Evolutionary conservation across 495 filamentous ascomycete genomes (phyloP).

Genomic region (Podospora fimiseda): DNA sequence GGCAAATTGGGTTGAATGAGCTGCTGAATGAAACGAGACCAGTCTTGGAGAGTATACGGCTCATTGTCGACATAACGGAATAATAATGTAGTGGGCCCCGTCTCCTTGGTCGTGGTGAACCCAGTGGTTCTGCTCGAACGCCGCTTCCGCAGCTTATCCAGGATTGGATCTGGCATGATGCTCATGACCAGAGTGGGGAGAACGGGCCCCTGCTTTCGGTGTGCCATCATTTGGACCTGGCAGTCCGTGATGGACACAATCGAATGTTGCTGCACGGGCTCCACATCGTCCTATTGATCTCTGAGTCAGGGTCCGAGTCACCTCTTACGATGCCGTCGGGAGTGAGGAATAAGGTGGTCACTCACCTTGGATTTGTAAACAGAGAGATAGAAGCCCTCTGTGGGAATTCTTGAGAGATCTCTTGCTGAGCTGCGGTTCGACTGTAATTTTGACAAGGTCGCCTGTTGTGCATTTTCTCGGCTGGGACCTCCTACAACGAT

Average conservation of each 20-base stretch:
- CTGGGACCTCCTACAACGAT: constrained; percentile 35
- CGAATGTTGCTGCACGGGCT: constrained; percentile 45
- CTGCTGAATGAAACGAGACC: constrained; percentile 40
- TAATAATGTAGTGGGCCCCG: constrained; percentile 34
- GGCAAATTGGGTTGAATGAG: constrained; percentile 33
- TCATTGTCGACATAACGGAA: constrained; percentile 40
- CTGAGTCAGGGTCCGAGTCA: constrained; percentile 5
- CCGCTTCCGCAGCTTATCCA: constrained; percentile 49
- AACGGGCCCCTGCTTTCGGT: constrained; percentile 47
- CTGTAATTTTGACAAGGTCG: constrained; percentile 23
- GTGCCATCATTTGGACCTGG: constrained; percentile 45
- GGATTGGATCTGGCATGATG: constrained; percentile 42
- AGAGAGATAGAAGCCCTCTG: constrained; percentile 42
- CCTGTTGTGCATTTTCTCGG: constrained; percentile 14
- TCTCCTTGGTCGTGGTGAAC: constrained; percentile 38
- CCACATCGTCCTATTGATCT: constrained; percentile 39
- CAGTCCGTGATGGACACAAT: constrained; percentile 45
- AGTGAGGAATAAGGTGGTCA: background rate
- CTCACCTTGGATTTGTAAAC: constrained; percentile 51
- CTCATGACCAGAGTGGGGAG: constrained; percentile 46
- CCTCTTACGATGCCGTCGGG: background rate
- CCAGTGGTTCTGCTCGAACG: constrained; percentile 51
- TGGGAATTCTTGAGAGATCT: constrained; percentile 16
- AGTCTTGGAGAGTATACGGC: constrained; percentile 33
- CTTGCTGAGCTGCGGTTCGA: constrained; percentile 20